Base-by-base conservation (phyloP, 371 early-diverging fungal genomes). In the Basidiobolus meristosporus region DNA sequence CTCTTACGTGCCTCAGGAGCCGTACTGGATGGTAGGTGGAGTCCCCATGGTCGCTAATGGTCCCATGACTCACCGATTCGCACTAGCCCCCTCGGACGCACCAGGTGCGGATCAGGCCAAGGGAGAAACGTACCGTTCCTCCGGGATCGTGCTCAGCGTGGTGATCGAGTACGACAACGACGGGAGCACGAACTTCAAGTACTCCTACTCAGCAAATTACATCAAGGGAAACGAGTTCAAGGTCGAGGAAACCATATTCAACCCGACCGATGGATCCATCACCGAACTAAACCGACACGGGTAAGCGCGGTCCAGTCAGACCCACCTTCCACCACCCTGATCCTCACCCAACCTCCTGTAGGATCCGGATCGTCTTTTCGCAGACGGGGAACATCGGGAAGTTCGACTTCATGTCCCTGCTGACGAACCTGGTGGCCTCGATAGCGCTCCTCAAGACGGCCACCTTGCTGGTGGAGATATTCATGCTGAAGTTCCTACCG, bases 381-480 rank as follows among this genome's bases (percentile, higher is more conserved):
- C 67, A 68, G 40, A 42, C 58, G n/a, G 73, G 73, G 1, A 43
- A 54, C 20, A 53, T 73, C 16, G 73, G 69, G 4, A 39, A 57
- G 28, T 69, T 71, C 45, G 56, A 66, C 11, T 31, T 63, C 20
- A 54, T 68, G 38, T 42, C 63, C 1, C 47, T 70, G 6, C 41
- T 71, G 18, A 49, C 56, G 3, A 63, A 63, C 38, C 38, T 73
- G 16, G 69, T 70, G 16, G 69, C 66, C 9, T 65, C 60, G 9
- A 31, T 63, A 4, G 68, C 69, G 1, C 45, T 73, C 17, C 58
- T 73, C 43, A 46, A 53, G 26, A 45, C 67, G 14, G 70, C 70
- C 18, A 53, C 60, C 14, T 30, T 61, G n/a, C 34, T 68, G 1
- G 66, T 68, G 22, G 73, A 73, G 34, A 34, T 56, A 7, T 49